Evolutionary conservation across 148 eudicot genomes (phyloP).

Genomic region (Amaranthus palmeri): DNA sequence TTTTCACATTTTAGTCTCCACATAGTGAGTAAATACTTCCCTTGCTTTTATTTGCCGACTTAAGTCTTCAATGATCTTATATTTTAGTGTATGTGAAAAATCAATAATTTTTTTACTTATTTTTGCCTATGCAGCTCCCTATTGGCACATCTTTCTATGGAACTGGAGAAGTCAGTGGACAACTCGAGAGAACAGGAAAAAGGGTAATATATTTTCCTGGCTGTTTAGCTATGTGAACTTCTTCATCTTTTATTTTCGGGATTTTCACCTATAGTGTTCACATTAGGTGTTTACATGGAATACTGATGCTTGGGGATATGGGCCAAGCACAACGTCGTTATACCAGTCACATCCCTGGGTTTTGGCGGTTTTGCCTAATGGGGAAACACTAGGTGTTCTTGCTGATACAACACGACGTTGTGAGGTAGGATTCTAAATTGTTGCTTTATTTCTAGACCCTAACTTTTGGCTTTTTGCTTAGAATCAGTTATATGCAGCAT

Average conservation of each 20-base stretch:
- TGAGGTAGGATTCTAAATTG: conserved; percentile 44
- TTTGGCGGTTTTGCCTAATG: conserved; percentile 75
- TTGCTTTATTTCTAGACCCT: not conserved
- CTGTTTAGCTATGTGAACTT: not conserved
- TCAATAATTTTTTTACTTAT: not conserved
- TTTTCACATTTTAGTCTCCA: not conserved
- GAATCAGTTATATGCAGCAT: not conserved
- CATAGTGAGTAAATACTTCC: not conserved
- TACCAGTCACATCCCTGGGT: conserved; percentile 99
- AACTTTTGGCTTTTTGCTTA: not conserved
- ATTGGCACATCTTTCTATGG: conserved; percentile 86
- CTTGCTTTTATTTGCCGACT: not conserved
- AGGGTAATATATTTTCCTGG: conserved; percentile 41
- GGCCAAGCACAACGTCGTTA: conserved; percentile 78
- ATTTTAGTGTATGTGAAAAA: conserved; percentile 1
- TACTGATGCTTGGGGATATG: conserved; percentile 93
- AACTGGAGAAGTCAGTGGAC: conserved; percentile 98
- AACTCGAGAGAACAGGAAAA: conserved; percentile 91
- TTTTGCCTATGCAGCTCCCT: conserved; percentile 52
- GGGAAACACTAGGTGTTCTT: conserved; percentile 85
- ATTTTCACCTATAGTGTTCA: conserved; percentile 13
- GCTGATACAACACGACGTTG: conserved; percentile 95
- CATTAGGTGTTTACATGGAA: conserved; percentile 88
- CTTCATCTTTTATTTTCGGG: conserved; percentile 8
- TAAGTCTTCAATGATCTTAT: not conserved